A percentile compares a stretch with the other conserved stretches of the same genome.
These are phyloP conservation scores for Brassica rapa DNA, from an alignment of 345 rosid species.

Conservation along the genomic window DNA sequence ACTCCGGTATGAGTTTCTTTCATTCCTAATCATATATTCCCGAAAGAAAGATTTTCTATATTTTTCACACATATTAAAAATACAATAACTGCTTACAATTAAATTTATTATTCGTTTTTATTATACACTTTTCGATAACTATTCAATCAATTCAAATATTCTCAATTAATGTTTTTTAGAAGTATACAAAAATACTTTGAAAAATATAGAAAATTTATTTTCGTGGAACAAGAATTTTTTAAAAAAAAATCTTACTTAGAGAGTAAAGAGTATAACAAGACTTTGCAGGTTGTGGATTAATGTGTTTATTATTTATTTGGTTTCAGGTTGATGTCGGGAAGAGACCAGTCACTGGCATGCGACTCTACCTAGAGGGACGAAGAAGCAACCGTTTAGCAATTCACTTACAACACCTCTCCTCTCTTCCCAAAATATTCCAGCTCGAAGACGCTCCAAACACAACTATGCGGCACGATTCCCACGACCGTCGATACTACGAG, in stretches of 20 bases:
- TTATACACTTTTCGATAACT: too few relatives aligned
- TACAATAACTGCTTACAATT: too few relatives aligned
- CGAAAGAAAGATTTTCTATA: too few relatives aligned
- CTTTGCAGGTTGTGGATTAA: not conserved
- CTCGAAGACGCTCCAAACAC: constrained; percentile 67
- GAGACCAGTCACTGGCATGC: constrained; percentile 91
- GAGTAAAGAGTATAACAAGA: too few relatives aligned
- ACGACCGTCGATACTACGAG: constrained; percentile 76
- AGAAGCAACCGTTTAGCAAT: constrained; percentile 81
- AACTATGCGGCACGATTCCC: constrained; percentile 50
- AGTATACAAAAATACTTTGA: too few relatives aligned
- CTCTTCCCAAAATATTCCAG: constrained; percentile 84
- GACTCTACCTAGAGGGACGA: constrained; percentile 94
- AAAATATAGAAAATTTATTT: too few relatives aligned
- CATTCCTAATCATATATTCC: not conserved
- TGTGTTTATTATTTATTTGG: constrained; percentile 12
- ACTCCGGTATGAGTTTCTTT: constrained; percentile 55
- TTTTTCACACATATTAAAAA: too few relatives aligned
- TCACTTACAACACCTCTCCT: constrained; percentile 93
- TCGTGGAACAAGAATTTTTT: too few relatives aligned
- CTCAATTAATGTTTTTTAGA: too few relatives aligned
- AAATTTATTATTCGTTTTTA: too few relatives aligned
- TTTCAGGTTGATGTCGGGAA: constrained; percentile 91
- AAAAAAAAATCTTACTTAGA: too few relatives aligned
- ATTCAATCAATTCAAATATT: too few relatives aligned